Evolutionary conservation across 2,329 filamentous ascomycete genomes (phyloP).

Genomic region (Verticillium zaregamsianum): DNA sequence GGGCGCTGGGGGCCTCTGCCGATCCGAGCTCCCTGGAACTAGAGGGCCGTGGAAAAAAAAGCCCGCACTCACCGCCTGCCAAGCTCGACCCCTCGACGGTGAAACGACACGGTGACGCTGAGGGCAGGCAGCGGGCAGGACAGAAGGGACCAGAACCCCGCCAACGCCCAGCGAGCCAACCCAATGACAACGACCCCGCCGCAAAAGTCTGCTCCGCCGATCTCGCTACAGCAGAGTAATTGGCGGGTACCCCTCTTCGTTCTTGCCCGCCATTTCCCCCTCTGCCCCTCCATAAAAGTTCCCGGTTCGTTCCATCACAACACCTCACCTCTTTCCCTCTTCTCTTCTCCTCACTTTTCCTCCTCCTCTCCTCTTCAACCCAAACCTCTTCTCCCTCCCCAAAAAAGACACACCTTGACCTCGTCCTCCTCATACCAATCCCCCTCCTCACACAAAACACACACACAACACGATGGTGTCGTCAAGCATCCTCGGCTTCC

Average conservation of each 20-base stretch:
- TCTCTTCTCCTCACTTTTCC: not conserved
- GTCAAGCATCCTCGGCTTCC: conserved; percentile 90
- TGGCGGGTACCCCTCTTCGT: conserved; percentile 1
- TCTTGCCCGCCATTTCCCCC: conserved; percentile 8
- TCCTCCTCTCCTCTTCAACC: not conserved
- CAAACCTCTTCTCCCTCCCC: conserved; percentile 3
- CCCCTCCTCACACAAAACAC: conserved; percentile 9
- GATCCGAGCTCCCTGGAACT: not conserved
- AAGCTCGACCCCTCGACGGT: not conserved
- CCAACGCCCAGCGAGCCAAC: not conserved
- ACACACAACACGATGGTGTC: conserved; percentile 52
- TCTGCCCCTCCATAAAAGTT: conserved; percentile 2
- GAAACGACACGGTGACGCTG: not conserved
- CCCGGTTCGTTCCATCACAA: not conserved
- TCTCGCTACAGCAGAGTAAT: not conserved
- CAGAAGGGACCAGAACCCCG: not conserved
- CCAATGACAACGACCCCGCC: not conserved
- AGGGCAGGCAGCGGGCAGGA: not conserved
- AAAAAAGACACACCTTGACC: not conserved
- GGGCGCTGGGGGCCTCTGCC: not conserved
- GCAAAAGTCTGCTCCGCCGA: not conserved
- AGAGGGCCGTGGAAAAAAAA: not conserved
- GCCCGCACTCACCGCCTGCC: not conserved
- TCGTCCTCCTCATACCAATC: conserved; percentile 5
- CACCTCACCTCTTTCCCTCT: conserved; percentile 4